phyloP scores from a whole-genome alignment of 768 basidiomycete genomes.

The Lactarius quietus region DNA sequence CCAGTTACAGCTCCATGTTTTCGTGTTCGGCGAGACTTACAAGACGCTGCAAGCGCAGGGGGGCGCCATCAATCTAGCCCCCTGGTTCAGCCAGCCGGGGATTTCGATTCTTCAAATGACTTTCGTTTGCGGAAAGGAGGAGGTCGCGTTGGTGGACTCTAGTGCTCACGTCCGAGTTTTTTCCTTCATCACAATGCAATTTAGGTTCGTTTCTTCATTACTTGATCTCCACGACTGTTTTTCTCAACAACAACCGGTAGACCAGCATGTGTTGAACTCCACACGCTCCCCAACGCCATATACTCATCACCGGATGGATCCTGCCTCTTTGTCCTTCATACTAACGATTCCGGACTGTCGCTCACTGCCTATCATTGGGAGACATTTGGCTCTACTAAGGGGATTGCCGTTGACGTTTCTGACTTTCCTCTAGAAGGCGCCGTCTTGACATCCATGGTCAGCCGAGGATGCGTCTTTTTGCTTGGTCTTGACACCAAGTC shows the following conservation, averaged over 20 bases:
- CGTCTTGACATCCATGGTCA: slow-evolving; percentile 45
- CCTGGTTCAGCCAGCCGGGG: slow-evolving; percentile 40
- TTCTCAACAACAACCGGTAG: slow-evolving; percentile 30
- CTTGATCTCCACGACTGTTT: not conserved
- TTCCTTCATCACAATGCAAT: slow-evolving; percentile 50
- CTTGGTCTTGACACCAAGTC: slow-evolving; percentile 38
- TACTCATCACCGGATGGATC: slow-evolving; percentile 53
- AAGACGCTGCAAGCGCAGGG: slow-evolving; percentile 41
- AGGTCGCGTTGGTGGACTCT: slow-evolving; percentile 50
- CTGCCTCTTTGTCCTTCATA: slow-evolving; percentile 42
- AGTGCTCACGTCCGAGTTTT: slow-evolving; percentile 45
- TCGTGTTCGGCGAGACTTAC: slow-evolving; percentile 45
- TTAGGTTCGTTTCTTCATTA: slow-evolving; percentile 38
- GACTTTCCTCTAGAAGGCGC: slow-evolving; percentile 28
- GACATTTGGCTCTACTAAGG: slow-evolving; percentile 50
- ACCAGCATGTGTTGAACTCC: slow-evolving; percentile 42
- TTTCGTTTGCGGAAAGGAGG: slow-evolving; percentile 50
- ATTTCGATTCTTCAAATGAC: slow-evolving; percentile 35
- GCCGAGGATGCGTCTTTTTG: slow-evolving; percentile 41
- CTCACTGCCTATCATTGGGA: slow-evolving; percentile 51
- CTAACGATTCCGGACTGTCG: not conserved
- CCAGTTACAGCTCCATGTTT: slow-evolving; percentile 42
- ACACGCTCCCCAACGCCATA: slow-evolving; percentile 34
- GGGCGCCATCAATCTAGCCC: slow-evolving; percentile 37
- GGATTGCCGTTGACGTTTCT: slow-evolving; percentile 39